phyloP scores from a whole-genome alignment of 2,329 filamentous ascomycete genomes.

The Cucurbitaria berberidis region DNA sequence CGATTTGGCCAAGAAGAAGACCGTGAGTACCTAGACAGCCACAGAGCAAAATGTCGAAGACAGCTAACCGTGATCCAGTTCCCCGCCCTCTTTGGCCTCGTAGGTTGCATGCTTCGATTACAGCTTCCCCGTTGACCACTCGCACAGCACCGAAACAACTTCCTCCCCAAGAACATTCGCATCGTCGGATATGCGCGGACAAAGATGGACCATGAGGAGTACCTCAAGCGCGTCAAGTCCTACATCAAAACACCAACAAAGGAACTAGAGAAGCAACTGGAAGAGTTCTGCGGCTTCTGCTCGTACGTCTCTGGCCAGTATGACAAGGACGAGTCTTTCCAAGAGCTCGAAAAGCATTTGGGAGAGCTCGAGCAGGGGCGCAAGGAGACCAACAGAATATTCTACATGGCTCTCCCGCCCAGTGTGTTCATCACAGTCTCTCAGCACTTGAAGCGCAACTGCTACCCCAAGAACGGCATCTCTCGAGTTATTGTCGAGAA shows the following conservation, averaged over 20 bases:
- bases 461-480: constrained; percentile 90
- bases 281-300: constrained; percentile 87
- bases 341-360: constrained; percentile 82
- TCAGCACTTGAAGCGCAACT: constrained; percentile 95
- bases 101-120: constrained; percentile 61
- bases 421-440: constrained; percentile 98
- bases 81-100: constrained; percentile 94
- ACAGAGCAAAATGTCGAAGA: constrained; percentile 8
- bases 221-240: constrained; percentile 89
- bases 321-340: constrained; percentile 94
- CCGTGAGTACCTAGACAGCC: constrained; percentile 62
- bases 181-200: constrained; percentile 99
- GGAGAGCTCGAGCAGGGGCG: constrained; percentile 82
- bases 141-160: constrained; percentile 92
- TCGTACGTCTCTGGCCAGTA: constrained; percentile 97
- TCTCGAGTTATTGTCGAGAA: constrained; percentile 98
- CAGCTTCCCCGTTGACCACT: constrained; percentile 24
- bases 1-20: constrained; percentile 99
- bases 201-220: constrained; percentile 98
- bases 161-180: constrained; percentile 92
- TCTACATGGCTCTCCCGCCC: constrained; percentile 98
- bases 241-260: constrained; percentile 99
- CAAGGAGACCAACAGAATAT: constrained; percentile 86
- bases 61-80: constrained; percentile 68
- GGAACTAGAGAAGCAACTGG: constrained; percentile 93